Base-by-base conservation (phyloP, 2,329 filamentous ascomycete genomes). In the Neonectria sp. region DNA sequence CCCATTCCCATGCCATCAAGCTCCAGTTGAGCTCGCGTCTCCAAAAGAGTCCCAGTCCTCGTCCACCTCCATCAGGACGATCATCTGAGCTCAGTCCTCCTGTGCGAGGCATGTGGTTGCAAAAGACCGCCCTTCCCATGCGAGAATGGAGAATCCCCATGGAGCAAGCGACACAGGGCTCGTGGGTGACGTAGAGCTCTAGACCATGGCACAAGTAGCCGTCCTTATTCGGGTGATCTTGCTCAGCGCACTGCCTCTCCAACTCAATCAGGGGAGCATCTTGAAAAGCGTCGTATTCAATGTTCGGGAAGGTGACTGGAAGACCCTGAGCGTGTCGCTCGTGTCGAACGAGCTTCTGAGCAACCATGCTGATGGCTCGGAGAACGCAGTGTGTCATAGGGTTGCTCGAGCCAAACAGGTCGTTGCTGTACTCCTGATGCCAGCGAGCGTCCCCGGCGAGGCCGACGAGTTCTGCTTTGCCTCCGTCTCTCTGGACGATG, bases 91-190 rank as follows among this genome's bases (percentile, higher is more conserved):
- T 92, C 82, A 98, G 86, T 49, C 94, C 95, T 56, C 95, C 95
- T 13, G 93, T 97, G 70, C 89, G 83, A 53, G 89, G 88, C 92
- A 97, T 96, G 62, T 93, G 89, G 69, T 91, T 87, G 70, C 89
- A 90, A 81, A 97, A 97, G 45, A 97, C 88, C 58, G 95, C 93
- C 60, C 92, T 91, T 51, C 93, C 91, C 86, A 99, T 97, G 57
- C 96, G 90, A 9, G 95, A 98, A 79, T 98, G 95, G 25, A 98
- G 86, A 73, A 98, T 92, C 1, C 94, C 96, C 96, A 98, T 98
- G 40, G 93, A 94, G 82, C 96, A 99, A 89, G 97, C 97, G 67
- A 97, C 89, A 79, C 96, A 99, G 6, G 96, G 96, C 82, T 99
- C 96, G 77, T 98, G 95, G 2, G 95, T 97, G 68, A 97, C 86